Percentiles rank a stretch among this genome's conserved stretches.
These are phyloP conservation scores for Nyctanthes arbortristis DNA, from an alignment of 257 asterid species.

Conservation along the genomic window DNA sequence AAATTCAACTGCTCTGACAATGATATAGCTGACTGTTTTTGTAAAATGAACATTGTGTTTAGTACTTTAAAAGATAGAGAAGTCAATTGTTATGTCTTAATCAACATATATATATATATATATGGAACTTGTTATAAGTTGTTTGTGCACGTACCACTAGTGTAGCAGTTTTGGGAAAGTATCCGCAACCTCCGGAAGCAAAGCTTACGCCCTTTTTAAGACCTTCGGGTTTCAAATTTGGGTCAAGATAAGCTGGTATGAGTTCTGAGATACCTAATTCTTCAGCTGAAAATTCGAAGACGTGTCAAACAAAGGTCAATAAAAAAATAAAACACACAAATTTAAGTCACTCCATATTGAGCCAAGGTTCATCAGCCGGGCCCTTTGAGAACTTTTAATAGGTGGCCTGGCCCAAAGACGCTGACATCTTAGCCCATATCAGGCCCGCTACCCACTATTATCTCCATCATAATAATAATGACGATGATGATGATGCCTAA, in stretches of 20 bases:
- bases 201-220: conserved; percentile 80
- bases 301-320: neutral
- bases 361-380: too few relatives aligned
- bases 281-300: conserved; percentile 45
- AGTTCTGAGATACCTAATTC: conserved; percentile 51
- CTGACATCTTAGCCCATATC: neutral
- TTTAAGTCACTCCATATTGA: too few relatives aligned
- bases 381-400: too few relatives aligned
- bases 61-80: neutral
- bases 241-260: conserved; percentile 73
- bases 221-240: conserved; percentile 48
- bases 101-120: too few relatives aligned
- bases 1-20: conserved; percentile 51
- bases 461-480: neutral
- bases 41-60: too few relatives aligned
- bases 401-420: too few relatives aligned
- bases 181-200: conserved; percentile 91
- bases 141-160: conserved; percentile 31
- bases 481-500: too few relatives aligned
- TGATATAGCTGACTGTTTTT: conserved; percentile 53
- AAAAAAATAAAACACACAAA: too few relatives aligned
- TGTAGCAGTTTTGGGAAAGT: conserved; percentile 52
- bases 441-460: neutral
- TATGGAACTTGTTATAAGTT: neutral
- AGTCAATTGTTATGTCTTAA: neutral